These are phyloP conservation scores for Asterella californica DNA, from an alignment of 225 moss, liverwort and hornwort genomes.

Conservation along the genomic window DNA sequence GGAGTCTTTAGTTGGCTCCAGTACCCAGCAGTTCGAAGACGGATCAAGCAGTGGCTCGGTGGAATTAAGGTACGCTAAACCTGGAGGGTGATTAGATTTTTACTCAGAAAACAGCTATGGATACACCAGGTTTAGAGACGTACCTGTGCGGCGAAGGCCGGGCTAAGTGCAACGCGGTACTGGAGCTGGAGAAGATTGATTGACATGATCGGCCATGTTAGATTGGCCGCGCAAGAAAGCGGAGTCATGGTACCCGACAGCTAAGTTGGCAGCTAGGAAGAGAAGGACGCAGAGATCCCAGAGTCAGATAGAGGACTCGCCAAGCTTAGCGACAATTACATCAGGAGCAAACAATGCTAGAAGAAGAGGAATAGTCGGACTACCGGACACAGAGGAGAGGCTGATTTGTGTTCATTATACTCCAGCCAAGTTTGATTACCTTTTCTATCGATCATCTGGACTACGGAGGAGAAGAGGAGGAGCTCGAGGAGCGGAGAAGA, in stretches of 20 bases:
- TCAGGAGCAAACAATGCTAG: neutral
- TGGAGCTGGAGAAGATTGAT: conserved; percentile 1
- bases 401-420: neutral
- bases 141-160: neutral
- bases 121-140: neutral
- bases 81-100: conserved; percentile 10
- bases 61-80: neutral
- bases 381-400: neutral
- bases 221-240: neutral
- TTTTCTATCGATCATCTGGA: neutral
- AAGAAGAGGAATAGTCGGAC: neutral
- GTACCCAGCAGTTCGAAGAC: neutral
- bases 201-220: neutral
- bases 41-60: conserved; percentile 1
- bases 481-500: neutral
- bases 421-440: neutral
- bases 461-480: neutral
- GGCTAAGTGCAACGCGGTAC: neutral
- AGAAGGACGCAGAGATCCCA: neutral
- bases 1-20: neutral
- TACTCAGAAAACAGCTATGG: neutral
- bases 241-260: conserved; percentile 5
- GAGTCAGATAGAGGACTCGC: neutral
- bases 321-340: neutral
- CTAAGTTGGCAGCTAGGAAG: conserved; percentile 5